Base-by-base conservation (phyloP, 2,329 filamentous ascomycete genomes). In the Chrysosporium keratinophilum region DNA sequence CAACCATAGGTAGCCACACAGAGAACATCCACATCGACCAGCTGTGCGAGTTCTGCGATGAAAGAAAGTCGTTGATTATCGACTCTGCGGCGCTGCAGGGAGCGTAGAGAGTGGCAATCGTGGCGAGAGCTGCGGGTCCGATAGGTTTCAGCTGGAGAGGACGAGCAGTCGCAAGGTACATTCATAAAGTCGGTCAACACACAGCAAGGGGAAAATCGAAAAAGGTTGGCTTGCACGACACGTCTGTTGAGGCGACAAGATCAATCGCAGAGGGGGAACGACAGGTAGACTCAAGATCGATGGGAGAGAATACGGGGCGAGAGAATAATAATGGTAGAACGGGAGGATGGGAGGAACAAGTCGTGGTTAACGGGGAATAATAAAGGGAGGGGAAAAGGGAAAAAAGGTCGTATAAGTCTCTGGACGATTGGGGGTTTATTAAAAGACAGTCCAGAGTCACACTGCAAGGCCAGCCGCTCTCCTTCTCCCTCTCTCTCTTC, bases 1-100 rank as follows among this genome's bases (percentile, higher is more conserved):
- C 65, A 59, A 63, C 57, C 50, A 58, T 57, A 57, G 60, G 50
- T 48, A 35, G 63, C 60, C 55, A 58, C 60, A 48, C 55, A 51
- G 53, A 52, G 44, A 54, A 56, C 58, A 55, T 58, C 50, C 51
- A 57, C 55, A 53, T 45, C 28, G 35, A 52, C 50, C 33, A 33
- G 19, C 42, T 15, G 12, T 11, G 17, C 20, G 37, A 39, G 20
- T 19, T 19, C 40, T 35, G 28, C 15, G 53, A 50, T 50, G 42
- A 53, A 45, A 48, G 55, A 42, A 33, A 41, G 52, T 17, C 14
- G 51, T 31, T 48, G 31, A 37, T 5, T 17, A 23, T 11, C n/a
- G 45, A 44, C 37, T 45, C 23, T 43, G 35, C 12, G 23, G 40
- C 39, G 28, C 15, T 35, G 50, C 42, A 28, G 33, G n/a, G 31